These are phyloP conservation scores for Gossypium sturtianum DNA, from an alignment of 345 rosid genomes.

Conservation along the genomic window DNA sequence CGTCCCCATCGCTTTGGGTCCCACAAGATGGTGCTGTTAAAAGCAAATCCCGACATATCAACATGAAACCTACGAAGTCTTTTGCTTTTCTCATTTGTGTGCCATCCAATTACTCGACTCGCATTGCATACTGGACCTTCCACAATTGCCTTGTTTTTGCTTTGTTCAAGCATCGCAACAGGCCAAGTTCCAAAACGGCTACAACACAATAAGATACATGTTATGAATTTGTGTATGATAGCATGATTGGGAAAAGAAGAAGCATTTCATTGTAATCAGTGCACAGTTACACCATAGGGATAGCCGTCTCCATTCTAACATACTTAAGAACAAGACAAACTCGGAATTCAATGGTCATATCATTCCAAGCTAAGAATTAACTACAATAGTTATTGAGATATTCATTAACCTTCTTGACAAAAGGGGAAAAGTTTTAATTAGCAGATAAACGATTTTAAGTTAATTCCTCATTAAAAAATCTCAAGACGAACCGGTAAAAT, in stretches of 20 bases:
- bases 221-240: constrained; percentile 14
- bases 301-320: background rate
- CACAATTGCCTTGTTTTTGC: constrained; percentile 81
- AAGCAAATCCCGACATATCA: constrained; percentile 97
- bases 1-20: constrained; percentile 73
- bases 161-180: constrained; percentile 84
- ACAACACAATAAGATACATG: constrained; percentile 12
- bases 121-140: constrained; percentile 93
- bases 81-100: constrained; percentile 90
- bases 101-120: constrained; percentile 85
- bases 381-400: background rate
- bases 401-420: background rate
- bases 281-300: background rate
- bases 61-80: constrained; percentile 81
- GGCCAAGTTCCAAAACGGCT: constrained; percentile 98
- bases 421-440: background rate
- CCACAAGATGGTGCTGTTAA: constrained; percentile 91
- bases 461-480: background rate
- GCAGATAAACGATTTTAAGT: background rate
- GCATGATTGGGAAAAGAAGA: background rate
- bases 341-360: background rate
- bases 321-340: background rate
- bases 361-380: background rate
- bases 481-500: background rate
- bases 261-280: background rate